These are phyloP conservation scores for Sarocladiaceae sp. DNA, from an alignment of 2,329 filamentous ascomycete species.

Conservation along the genomic window DNA sequence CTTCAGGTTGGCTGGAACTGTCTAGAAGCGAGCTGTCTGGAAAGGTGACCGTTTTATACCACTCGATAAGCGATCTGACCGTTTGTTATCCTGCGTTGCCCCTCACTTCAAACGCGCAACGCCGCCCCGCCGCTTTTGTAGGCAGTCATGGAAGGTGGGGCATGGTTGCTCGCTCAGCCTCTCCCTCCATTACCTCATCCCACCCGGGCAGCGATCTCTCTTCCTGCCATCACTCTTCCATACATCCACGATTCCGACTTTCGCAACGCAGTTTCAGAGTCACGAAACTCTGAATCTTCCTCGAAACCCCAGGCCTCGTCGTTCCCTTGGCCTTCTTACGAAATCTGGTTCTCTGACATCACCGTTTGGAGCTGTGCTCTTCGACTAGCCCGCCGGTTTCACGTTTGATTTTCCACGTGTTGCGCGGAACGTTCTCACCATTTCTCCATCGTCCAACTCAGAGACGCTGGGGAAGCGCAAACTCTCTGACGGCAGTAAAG, in stretches of 20 bases:
- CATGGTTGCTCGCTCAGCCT: constrained; percentile 1
- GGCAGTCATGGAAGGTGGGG: background rate
- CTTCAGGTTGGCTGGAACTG: background rate
- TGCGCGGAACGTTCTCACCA: constrained; percentile 23
- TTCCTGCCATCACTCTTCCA: background rate
- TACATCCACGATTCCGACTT: too few relatives aligned
- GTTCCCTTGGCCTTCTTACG: background rate
- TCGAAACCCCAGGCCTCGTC: background rate
- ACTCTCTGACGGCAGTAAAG: constrained; percentile 56
- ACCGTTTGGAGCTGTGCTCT: constrained; percentile 8
- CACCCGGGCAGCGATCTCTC: background rate
- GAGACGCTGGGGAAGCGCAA: constrained; percentile 65
- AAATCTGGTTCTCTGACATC: background rate
- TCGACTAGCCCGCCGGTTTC: background rate
- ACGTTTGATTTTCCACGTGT: background rate
- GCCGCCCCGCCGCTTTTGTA: background rate
- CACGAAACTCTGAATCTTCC: background rate
- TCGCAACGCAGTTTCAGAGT: too few relatives aligned
- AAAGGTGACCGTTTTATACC: constrained; percentile 64
- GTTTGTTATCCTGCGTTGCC: constrained; percentile 1
- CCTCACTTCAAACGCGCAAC: background rate
- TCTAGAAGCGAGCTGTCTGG: background rate
- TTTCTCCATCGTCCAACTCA: constrained; percentile 24
- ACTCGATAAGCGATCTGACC: constrained; percentile 56
- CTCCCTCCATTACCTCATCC: constrained; percentile 8